Evolutionary conservation across 2,329 filamentous ascomycete species (phyloP).

Genomic region (Plectosphaerella plurivora): DNA sequence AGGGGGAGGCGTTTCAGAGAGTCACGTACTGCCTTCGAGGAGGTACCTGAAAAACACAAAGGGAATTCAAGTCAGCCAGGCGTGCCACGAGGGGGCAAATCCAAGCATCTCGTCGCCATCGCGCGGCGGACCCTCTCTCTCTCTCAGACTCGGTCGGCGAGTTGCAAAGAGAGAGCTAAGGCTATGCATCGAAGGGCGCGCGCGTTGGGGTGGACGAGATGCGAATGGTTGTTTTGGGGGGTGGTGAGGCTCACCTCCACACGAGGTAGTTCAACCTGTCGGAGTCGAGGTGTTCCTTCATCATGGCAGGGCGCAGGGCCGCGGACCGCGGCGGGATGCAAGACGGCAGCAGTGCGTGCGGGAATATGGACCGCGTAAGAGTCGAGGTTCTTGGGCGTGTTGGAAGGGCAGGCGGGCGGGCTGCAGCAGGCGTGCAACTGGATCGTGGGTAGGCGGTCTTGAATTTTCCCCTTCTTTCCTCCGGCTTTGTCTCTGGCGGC

Average conservation of each 20-base stretch:
- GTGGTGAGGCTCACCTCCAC: conserved; percentile 55
- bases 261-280: conserved; percentile 67
- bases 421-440: neutral
- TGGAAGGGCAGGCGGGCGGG: neutral
- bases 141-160: too few species aligned
- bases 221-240: neutral
- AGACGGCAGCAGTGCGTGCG: neutral
- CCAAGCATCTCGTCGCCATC: conserved; percentile 1
- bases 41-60: conserved; percentile 41
- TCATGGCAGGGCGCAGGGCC: conserved; percentile 24
- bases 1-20: too few species aligned
- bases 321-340: conserved; percentile 11
- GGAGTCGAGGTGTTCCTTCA: conserved; percentile 63
- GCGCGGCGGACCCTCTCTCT: too few species aligned
- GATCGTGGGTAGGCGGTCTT: neutral
- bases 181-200: neutral
- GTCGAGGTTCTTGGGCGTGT: neutral
- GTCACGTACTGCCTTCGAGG: conserved; percentile 56
- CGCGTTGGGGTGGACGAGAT: neutral
- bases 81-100: too few species aligned
- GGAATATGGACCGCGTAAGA: neutral
- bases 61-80: conserved; percentile 1
- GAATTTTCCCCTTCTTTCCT: too few species aligned
- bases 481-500: neutral
- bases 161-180: conserved; percentile 3